Conservation (phyloP, 2,329 filamentous ascomycete genomes). For the Parascedosporium putredinis region DNA sequence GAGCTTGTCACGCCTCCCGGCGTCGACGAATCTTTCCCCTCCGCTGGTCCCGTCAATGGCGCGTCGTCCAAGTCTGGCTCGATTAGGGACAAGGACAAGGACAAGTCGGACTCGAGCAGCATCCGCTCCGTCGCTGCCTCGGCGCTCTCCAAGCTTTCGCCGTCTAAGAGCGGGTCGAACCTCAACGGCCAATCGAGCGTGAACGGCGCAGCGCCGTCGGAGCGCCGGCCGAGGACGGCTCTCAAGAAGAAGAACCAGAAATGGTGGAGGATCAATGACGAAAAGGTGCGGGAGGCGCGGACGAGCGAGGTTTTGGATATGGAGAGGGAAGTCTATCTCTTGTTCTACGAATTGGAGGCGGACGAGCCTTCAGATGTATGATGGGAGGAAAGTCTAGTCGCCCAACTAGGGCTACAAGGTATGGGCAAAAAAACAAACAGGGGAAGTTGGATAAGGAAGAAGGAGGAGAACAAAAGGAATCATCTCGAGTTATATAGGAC, state of each 20-base stretch:
- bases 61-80: neutral
- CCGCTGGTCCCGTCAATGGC: neutral
- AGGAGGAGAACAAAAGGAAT: too few species aligned
- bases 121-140: conserved; percentile 47
- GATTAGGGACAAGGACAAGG: conserved; percentile 22
- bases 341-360: conserved; percentile 86
- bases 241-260: conserved; percentile 49
- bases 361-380: neutral
- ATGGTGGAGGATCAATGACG: conserved; percentile 98
- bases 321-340: conserved; percentile 90
- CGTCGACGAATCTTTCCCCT: conserved; percentile 6
- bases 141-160: conserved; percentile 37
- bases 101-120: conserved; percentile 37
- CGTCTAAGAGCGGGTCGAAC: conserved; percentile 22
- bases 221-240: conserved; percentile 8
- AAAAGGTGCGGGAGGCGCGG: conserved; percentile 90
- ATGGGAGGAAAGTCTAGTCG: too few species aligned
- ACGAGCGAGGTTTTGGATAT: conserved; percentile 83
- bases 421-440: too few species aligned
- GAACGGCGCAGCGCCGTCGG: conserved; percentile 7
- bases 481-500: too few species aligned
- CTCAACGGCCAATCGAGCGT: neutral
- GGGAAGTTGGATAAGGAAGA: too few species aligned
- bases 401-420: too few species aligned
- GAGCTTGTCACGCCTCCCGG: conserved; percentile 17